Base-by-base conservation (phyloP, 495 filamentous ascomycete genomes). In the Articulospora tetracladia region DNA sequence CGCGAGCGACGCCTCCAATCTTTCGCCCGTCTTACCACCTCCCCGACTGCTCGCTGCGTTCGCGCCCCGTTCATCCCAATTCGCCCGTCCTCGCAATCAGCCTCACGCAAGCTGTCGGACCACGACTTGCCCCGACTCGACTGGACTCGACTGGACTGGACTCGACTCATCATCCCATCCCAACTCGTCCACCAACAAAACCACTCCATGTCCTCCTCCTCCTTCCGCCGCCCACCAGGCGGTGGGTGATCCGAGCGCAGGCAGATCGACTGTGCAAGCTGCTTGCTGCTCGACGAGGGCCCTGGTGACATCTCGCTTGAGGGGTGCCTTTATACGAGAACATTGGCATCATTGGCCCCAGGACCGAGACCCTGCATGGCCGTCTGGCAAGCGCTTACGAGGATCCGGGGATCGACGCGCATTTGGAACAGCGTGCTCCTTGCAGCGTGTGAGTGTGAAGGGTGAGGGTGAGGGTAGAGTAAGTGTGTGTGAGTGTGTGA, bases 371-470 rank as follows among this genome's bases (percentile, higher is more conserved):
- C 39, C 39, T 44, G 39, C 39, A 44, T 44, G 15, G 10, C 17
- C 17, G 17, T 44, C 10, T 19, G 39, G 51, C 55, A 60, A 60
- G 58, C 58, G 52, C 58, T 60, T 54, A 55, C 52, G 58, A 25
- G 47, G 50, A 60, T 60, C 58, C 41, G 58, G 58, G 50, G 58
- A 60, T 53, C 50, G 58, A 54, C 48, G 24, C 27, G 22, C 47
- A 53, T 60, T 53, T 47, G 57, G 48, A 53, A 53, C 57, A 52
- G 30, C 24, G 17, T 49, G 55, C 48, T 23, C 17, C 22, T 51
- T 51, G 48, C 22, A 51, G 22, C 44, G 6, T 19, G 44, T 20
- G n/a, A 24, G 8, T 19, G 34, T 10, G 34, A 39, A 39, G 34
- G 10, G 10, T n/a, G n/a, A 39, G 34, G 34, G 34, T 10, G n/a